phyloP scores from a whole-genome alignment of 2,329 filamentous ascomycete species.

The Myriangium duriaei region DNA sequence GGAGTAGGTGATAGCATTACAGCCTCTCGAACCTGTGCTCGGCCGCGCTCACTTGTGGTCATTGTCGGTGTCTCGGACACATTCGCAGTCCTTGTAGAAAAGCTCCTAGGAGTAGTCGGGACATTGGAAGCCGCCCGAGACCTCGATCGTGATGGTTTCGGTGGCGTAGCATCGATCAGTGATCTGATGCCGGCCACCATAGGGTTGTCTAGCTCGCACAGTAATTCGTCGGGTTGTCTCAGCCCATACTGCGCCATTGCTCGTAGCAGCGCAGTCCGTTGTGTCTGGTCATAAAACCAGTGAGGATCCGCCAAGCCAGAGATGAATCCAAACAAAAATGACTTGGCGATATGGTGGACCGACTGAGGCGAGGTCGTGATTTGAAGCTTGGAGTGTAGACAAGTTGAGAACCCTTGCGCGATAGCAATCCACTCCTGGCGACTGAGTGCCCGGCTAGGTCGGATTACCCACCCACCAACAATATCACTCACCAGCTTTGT shows the following conservation, averaged over 20 bases:
- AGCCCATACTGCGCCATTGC: conserved; percentile 1
- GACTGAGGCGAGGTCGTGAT: neutral
- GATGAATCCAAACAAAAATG: conserved; percentile 2
- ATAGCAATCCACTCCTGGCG: neutral
- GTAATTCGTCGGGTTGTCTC: neutral
- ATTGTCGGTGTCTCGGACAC: no score
- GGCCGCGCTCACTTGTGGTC: no score
- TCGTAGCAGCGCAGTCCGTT: neutral
- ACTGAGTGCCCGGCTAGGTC: neutral
- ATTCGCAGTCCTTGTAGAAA: no score
- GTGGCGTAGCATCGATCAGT: neutral
- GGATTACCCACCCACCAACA: neutral
- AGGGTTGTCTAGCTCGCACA: neutral
- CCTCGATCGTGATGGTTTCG: no score
- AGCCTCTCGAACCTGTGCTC: no score
- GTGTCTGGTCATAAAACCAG: neutral
- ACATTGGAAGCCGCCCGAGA: no score
- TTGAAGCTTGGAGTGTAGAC: neutral
- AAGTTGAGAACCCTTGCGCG: neutral
- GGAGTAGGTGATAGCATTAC: no score
- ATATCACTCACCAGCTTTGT: conserved; percentile 5
- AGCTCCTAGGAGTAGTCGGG: no score
- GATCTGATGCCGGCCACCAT: conserved; percentile 1
- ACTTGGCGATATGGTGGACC: neutral
- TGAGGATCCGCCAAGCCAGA: conserved; percentile 2